Conservation (phyloP, 495 filamentous ascomycete species). For the Pseudevernia furfuracea region DNA sequence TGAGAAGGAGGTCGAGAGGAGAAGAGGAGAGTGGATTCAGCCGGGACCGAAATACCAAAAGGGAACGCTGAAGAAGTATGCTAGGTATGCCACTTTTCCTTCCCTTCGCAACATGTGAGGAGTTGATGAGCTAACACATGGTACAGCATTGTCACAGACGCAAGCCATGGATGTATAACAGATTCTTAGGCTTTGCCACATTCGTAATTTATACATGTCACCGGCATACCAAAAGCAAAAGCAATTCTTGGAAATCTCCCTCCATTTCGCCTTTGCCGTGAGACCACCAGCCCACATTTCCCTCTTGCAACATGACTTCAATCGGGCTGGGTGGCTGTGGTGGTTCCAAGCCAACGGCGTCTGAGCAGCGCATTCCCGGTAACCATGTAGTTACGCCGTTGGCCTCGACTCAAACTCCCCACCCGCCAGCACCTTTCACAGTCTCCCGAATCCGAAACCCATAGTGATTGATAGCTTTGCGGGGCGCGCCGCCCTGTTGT, state of each 20-base stretch:
- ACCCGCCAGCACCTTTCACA: not conserved
- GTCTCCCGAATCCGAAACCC: no score
- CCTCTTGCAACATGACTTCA: not conserved
- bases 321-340: not conserved
- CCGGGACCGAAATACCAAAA: slow-evolving; percentile 59
- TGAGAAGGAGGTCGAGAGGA: slow-evolving; percentile 54
- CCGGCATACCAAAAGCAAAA: not conserved
- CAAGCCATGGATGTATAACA: slow-evolving; percentile 74
- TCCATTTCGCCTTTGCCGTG: not conserved
- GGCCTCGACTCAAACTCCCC: not conserved
- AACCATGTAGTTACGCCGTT: no score
- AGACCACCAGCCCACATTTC: not conserved
- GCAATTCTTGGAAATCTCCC: not conserved
- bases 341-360: not conserved
- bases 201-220: not conserved
- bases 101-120: not conserved
- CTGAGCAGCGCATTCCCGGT: no score
- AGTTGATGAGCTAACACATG: not conserved
- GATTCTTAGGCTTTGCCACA: slow-evolving; percentile 41
- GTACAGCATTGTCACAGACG: slow-evolving; percentile 53
- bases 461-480: no score
- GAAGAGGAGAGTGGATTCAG: slow-evolving; percentile 58
- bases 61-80: slow-evolving; percentile 74
- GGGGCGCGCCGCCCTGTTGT: no score
- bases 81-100: slow-evolving; percentile 35